These are phyloP conservation scores for Penicillium subrubescens DNA, from an alignment of 495 filamentous ascomycete genomes.

Conservation along the genomic window DNA sequence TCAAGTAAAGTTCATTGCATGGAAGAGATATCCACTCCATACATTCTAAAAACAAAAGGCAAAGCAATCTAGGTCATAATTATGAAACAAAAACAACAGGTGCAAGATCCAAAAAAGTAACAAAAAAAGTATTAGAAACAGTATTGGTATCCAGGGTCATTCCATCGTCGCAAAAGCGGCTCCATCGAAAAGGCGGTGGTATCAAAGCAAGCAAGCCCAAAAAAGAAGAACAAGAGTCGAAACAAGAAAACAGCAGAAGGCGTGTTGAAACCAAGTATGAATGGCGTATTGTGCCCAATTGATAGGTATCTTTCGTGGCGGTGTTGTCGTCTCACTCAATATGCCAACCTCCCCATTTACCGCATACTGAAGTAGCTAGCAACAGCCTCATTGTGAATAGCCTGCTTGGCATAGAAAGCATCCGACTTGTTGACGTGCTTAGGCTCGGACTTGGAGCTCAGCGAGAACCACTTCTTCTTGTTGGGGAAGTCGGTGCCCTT, in stretches of 20 bases:
- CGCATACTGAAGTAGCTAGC: conserved; percentile 35
- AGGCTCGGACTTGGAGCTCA: conserved; percentile 17
- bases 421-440: conserved; percentile 9
- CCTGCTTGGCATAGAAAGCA: conserved; percentile 17
- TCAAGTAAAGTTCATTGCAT: not conserved
- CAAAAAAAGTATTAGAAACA: not conserved
- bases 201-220: conserved; percentile 9
- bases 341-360: conserved; percentile 5
- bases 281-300: not conserved
- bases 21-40: not conserved
- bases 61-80: not conserved
- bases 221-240: not conserved
- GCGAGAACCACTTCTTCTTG: conserved; percentile 35
- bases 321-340: not conserved
- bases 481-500: conserved; percentile 21
- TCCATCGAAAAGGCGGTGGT: conserved; percentile 12
- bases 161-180: conserved; percentile 21
- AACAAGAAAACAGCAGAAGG: not conserved
- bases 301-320: not conserved
- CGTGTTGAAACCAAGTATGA: not conserved
- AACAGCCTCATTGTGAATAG: conserved; percentile 34
- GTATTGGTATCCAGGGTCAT: conserved; percentile 16
- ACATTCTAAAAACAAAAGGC: not conserved
- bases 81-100: not conserved
- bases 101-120: not conserved